Conservation (phyloP, 108 stramenopile genomes). For the Craspedostauros australis region DNA sequence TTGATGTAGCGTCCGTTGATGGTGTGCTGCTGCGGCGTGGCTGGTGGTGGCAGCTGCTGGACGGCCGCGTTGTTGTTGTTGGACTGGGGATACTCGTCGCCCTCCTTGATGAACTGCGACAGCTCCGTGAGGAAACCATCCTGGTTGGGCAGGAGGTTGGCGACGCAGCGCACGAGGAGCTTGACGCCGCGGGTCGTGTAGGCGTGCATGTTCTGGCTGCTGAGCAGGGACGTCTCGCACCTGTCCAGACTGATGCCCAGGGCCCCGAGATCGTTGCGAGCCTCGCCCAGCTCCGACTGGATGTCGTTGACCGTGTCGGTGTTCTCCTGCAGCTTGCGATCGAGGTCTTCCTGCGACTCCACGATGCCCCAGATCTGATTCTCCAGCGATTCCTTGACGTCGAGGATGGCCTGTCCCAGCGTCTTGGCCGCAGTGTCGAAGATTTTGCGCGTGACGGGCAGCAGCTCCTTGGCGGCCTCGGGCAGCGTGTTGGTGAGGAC, state of each 20-base stretch:
- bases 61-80: too few species aligned
- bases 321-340: slow-evolving; percentile 47
- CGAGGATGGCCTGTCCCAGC: slow-evolving; percentile 55
- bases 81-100: too few species aligned
- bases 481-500: slow-evolving; percentile 50
- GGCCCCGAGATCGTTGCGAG: slow-evolving; percentile 17
- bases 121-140: slow-evolving; percentile 21
- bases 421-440: slow-evolving; percentile 63
- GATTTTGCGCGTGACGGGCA: slow-evolving; percentile 67
- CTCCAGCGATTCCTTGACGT: slow-evolving; percentile 51
- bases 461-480: slow-evolving; percentile 51
- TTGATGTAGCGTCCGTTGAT: too few species aligned
- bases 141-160: slow-evolving; percentile 28
- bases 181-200: slow-evolving; percentile 32
- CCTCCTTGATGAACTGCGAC: slow-evolving; percentile 30
- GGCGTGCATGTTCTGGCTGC: slow-evolving; percentile 6
- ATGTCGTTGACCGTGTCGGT: slow-evolving; percentile 43
- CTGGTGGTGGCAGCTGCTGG: too few species aligned
- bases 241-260: slow-evolving; percentile 15
- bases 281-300: slow-evolving; percentile 34
- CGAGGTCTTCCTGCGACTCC: slow-evolving; percentile 46
- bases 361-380: slow-evolving; percentile 45
- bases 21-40: too few species aligned
- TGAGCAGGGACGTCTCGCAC: slow-evolving; percentile 19
- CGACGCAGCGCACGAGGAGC: slow-evolving; percentile 33